phyloP scores from a whole-genome alignment of 768 basidiomycete genomes.

The Suillus alpinus region DNA sequence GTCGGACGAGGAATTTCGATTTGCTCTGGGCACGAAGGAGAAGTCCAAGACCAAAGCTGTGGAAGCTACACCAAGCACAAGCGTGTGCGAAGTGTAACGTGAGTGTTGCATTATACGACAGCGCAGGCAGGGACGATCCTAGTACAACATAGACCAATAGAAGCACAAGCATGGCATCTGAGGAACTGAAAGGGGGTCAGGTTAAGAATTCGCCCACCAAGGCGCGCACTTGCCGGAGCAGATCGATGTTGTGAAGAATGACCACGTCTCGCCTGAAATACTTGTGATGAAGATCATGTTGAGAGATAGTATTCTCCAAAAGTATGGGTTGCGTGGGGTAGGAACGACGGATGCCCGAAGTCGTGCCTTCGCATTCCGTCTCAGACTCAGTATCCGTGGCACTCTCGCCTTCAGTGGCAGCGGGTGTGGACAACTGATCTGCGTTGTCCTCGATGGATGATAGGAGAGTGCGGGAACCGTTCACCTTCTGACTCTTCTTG shows the following conservation, averaged over 20 bases:
- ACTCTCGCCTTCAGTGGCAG: slow-evolving; percentile 69
- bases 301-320: slow-evolving; percentile 47
- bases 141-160: slow-evolving; percentile 66
- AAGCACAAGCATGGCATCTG: slow-evolving; percentile 79
- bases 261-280: slow-evolving; percentile 91
- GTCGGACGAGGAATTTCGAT: slow-evolving; percentile 86
- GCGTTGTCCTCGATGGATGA: slow-evolving; percentile 20
- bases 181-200: slow-evolving; percentile 51
- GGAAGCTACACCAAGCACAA: slow-evolving; percentile 80
- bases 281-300: slow-evolving; percentile 86
- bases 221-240: slow-evolving; percentile 62
- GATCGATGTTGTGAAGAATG: slow-evolving; percentile 75
- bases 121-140: slow-evolving; percentile 55
- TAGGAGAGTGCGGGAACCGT: slow-evolving; percentile 10
- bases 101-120: slow-evolving; percentile 51
- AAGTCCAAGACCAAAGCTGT: slow-evolving; percentile 83
- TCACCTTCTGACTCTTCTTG: slow-evolving; percentile 14
- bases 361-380: slow-evolving; percentile 57
- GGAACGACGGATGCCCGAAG: slow-evolving; percentile 3
- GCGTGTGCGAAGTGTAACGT: slow-evolving; percentile 80
- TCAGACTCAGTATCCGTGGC: slow-evolving; percentile 70
- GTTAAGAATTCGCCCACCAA: background rate
- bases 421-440: slow-evolving; percentile 50
- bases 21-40: slow-evolving; percentile 82
- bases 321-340: background rate